Percentiles rank a stretch among this genome's conserved stretches.
Conservation (phyloP, 768 basidiomycete genomes). For the Auricularia sp. region DNA sequence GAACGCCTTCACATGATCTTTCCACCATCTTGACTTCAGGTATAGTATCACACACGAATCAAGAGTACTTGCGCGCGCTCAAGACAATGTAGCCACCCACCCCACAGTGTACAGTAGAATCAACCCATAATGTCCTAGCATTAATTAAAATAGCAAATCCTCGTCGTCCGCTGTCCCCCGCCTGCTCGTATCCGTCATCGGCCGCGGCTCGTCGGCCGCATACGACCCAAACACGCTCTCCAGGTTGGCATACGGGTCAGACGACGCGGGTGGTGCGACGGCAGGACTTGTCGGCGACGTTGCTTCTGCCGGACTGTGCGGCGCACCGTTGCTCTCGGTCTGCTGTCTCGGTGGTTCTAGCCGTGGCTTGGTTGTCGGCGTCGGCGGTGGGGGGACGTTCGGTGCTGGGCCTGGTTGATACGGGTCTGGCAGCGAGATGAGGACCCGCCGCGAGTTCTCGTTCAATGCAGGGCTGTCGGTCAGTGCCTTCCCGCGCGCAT, state of each 20-base stretch:
- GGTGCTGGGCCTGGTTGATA: conserved; percentile 13
- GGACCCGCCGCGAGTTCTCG: conserved; percentile 59
- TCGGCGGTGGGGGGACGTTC: conserved; percentile 13
- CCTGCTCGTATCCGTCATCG: conserved; percentile 30
- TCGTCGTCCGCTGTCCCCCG: conserved; percentile 42
- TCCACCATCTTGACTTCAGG: no score
- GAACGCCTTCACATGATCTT: background rate
- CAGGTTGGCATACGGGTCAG: conserved; percentile 78
- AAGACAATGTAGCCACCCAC: no score
- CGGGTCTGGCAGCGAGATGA: conserved; percentile 47
- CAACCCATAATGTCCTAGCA: no score
- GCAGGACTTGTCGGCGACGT: conserved; percentile 15
- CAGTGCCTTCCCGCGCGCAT: conserved; percentile 73
- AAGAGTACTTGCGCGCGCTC: no score
- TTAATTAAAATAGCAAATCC: conserved; percentile 56
- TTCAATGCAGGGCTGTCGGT: conserved; percentile 86
- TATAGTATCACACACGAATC: no score
- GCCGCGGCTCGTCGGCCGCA: conserved; percentile 59
- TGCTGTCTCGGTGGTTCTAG: conserved; percentile 9
- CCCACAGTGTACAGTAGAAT: no score
- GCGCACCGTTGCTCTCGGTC: conserved; percentile 7
- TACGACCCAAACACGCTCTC: conserved; percentile 66
- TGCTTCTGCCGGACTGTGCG: conserved; percentile 15
- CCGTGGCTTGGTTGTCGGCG: conserved; percentile 21
- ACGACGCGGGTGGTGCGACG: background rate